Percentiles rank a stretch among this genome's conserved stretches.
phyloP scores from a whole-genome alignment of 179 eudicot species.

The Nepenthes alata region DNA sequence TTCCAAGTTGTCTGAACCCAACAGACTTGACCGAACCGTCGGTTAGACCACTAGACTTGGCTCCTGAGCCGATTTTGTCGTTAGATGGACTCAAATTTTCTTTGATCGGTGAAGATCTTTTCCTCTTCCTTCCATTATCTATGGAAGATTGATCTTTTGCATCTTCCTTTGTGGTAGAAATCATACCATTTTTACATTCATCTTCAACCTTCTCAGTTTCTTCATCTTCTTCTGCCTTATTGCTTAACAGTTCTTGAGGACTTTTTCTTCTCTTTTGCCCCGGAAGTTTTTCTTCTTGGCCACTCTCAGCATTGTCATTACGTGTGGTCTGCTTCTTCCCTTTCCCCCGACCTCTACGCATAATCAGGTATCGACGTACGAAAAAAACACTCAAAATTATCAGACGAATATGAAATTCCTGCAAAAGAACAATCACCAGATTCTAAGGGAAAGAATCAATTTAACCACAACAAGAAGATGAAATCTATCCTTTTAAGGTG shows the following conservation, averaged over 20 bases:
- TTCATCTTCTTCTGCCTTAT: slow-evolving; percentile 27
- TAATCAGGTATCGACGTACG: not conserved
- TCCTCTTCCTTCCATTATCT: slow-evolving; percentile 51
- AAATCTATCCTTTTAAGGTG: too few species aligned
- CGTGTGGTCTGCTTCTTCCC: slow-evolving; percentile 26
- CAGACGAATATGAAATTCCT: too few species aligned
- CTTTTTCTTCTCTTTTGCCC: slow-evolving; percentile 53
- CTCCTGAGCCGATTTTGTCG: slow-evolving; percentile 27
- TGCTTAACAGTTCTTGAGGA: slow-evolving; percentile 43
- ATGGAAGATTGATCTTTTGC: slow-evolving; percentile 13
- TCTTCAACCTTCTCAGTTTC: slow-evolving; percentile 20
- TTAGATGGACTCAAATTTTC: slow-evolving; percentile 19
- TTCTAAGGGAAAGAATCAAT: too few species aligned
- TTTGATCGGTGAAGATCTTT: slow-evolving; percentile 24
- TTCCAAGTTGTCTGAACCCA: slow-evolving; percentile 56
- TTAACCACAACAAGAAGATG: too few species aligned
- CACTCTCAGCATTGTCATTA: slow-evolving; percentile 26
- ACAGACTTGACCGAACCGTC: slow-evolving; percentile 26
- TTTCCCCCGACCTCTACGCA: slow-evolving; percentile 49
- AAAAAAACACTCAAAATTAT: too few species aligned
- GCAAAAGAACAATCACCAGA: too few species aligned
- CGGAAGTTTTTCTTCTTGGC: slow-evolving; percentile 46
- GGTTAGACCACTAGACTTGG: slow-evolving; percentile 12
- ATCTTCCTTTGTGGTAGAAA: slow-evolving; percentile 20
- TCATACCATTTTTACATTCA: slow-evolving; percentile 19